Percentiles rank a stretch among this genome's conserved stretches.
These are phyloP conservation scores for Coffea eugenioides DNA, from an alignment of 257 asterid genomes.

Conservation along the genomic window DNA sequence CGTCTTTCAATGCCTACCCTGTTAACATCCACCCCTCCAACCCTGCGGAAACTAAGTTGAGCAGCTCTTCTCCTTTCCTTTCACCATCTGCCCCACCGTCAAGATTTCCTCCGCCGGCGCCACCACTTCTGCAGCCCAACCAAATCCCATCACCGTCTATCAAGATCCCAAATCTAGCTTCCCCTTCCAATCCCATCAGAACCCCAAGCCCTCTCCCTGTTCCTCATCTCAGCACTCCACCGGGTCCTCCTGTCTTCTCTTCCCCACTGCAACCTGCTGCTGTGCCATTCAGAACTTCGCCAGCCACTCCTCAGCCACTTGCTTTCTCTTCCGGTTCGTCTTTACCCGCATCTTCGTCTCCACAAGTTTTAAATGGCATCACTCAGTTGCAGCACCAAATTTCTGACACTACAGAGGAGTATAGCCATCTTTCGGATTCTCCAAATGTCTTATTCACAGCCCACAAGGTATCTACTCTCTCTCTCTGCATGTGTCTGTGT, in stretches of 20 bases:
- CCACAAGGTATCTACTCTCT: constrained; percentile 59
- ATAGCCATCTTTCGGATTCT: constrained; percentile 41
- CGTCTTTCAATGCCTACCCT: constrained; percentile 47
- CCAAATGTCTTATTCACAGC: constrained; percentile 87
- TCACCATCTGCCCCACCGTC: constrained; percentile 41
- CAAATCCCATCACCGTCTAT: constrained; percentile 64
- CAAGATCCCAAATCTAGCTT: constrained; percentile 61
- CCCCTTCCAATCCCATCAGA: constrained; percentile 63
- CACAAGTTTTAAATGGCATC: constrained; percentile 64
- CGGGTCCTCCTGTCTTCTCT: constrained; percentile 94
- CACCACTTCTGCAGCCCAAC: constrained; percentile 56
- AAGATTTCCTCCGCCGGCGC: constrained; percentile 53
- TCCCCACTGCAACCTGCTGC: constrained; percentile 96
- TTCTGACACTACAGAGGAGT: constrained; percentile 54
- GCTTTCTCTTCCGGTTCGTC: constrained; percentile 76
- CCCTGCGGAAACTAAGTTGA: constrained; percentile 34
- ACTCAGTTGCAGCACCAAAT: constrained; percentile 57
- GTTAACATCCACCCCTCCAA: constrained; percentile 24
- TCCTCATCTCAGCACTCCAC: constrained; percentile 92
- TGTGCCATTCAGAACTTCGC: constrained; percentile 93
- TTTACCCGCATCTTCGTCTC: constrained; percentile 74
- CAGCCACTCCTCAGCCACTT: constrained; percentile 89
- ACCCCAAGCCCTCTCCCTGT: constrained; percentile 54
- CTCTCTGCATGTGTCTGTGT: neutral
- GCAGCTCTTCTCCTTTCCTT: constrained; percentile 39